A percentile compares a stretch with the other conserved stretches of the same genome.
phyloP scores from a whole-genome alignment of 345 rosid genomes.

The Eutrema yunnanense region DNA sequence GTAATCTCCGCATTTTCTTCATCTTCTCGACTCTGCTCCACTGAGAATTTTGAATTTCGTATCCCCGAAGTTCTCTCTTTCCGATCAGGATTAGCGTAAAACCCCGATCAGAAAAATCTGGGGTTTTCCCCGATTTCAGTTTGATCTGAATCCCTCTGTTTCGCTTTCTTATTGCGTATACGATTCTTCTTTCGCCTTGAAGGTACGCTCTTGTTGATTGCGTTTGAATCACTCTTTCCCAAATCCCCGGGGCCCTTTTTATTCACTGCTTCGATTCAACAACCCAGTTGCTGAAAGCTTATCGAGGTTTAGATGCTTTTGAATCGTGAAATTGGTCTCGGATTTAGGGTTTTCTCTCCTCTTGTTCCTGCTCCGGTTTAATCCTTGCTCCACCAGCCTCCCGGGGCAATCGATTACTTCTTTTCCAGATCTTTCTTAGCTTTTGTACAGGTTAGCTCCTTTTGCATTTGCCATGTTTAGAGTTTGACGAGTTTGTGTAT shows the following conservation, averaged over 20 bases:
- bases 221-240: neutral
- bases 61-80: neutral
- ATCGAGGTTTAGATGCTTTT: neutral
- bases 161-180: slow-evolving; percentile 10
- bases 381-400: neutral
- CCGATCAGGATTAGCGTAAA: neutral
- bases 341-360: slow-evolving; percentile 7
- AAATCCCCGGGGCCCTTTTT: neutral
- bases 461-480: neutral
- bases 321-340: neutral
- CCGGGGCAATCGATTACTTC: neutral
- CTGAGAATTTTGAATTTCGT: slow-evolving; percentile 16
- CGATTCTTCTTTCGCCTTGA: neutral
- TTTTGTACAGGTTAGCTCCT: slow-evolving; percentile 20
- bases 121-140: slow-evolving; percentile 5
- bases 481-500: neutral
- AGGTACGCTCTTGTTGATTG: slow-evolving; percentile 14
- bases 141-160: neutral
- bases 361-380: neutral
- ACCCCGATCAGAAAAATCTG: neutral
- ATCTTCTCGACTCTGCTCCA: slow-evolving; percentile 17
- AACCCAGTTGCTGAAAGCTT: neutral
- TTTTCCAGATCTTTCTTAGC: neutral
- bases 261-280: neutral
- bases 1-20: slow-evolving; percentile 2